phyloP scores from a whole-genome alignment of 1,284 basidiomycete species.

The Bjerkandera adusta region DNA sequence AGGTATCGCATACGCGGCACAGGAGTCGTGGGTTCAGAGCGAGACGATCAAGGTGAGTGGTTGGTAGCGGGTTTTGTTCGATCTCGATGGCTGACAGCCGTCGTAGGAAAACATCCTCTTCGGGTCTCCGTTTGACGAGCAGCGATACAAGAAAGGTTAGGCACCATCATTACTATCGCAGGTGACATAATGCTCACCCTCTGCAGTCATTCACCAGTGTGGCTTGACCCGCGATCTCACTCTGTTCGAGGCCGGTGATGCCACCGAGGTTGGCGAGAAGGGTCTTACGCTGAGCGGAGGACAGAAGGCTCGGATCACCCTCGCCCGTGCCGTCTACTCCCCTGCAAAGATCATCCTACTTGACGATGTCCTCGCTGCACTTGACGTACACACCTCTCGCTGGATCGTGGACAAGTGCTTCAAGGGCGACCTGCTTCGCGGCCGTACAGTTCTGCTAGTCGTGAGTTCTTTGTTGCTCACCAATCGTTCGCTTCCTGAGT shows the following conservation, averaged over 20 bases:
- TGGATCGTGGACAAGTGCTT: slow-evolving; percentile 78
- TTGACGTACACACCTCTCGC: slow-evolving; percentile 70
- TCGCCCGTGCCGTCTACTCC: slow-evolving; percentile 46
- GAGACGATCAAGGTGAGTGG: slow-evolving; percentile 39
- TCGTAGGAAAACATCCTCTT: slow-evolving; percentile 43
- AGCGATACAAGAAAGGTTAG: slow-evolving; percentile 41
- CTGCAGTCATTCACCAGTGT: slow-evolving; percentile 64
- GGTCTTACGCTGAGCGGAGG: slow-evolving; percentile 66
- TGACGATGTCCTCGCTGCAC: slow-evolving; percentile 43
- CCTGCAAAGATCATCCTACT: slow-evolving; percentile 59
- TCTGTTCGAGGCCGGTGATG: slow-evolving; percentile 70
- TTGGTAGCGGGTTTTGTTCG: not conserved
- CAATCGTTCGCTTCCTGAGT: not conserved
- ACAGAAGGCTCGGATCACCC: slow-evolving; percentile 42
- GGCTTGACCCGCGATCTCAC: slow-evolving; percentile 60
- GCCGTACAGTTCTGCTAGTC: slow-evolving; percentile 66
- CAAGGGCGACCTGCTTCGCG: slow-evolving; percentile 57
- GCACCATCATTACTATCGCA: slow-evolving; percentile 8
- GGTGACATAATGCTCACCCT: slow-evolving; percentile 26
- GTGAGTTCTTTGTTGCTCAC: slow-evolving; percentile 36
- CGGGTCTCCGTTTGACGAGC: slow-evolving; percentile 40
- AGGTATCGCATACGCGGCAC: slow-evolving; percentile 71
- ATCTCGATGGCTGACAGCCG: not conserved
- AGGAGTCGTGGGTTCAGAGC: slow-evolving; percentile 73
- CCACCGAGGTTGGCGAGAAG: slow-evolving; percentile 70